Evolutionary conservation across 1,284 basidiomycete species (phyloP).

Genomic region (Pascua guehoae): DNA sequence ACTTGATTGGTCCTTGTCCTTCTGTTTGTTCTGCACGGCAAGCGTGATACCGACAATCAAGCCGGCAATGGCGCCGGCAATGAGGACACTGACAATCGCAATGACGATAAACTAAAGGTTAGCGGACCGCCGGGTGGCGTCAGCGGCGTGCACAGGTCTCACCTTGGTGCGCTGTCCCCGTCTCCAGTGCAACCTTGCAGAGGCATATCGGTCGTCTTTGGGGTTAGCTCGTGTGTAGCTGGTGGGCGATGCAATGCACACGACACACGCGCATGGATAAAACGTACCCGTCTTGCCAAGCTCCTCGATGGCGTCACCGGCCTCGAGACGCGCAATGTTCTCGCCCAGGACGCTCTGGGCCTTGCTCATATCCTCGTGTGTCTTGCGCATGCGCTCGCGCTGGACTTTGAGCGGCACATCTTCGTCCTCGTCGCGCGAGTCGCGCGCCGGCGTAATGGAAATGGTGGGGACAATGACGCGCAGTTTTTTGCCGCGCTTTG

Average conservation of each 20-base stretch:
- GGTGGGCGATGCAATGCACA: no score
- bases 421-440: neutral
- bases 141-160: neutral
- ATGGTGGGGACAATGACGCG: constrained; percentile 1
- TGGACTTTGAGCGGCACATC: no score
- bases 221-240: constrained; percentile 1
- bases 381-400: neutral
- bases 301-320: neutral
- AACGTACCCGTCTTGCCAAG: neutral
- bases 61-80: constrained; percentile 26
- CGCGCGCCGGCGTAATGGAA: neutral
- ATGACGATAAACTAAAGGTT: constrained; percentile 10
- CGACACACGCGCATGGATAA: no score
- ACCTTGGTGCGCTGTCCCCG: neutral
- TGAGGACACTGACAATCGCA: constrained; percentile 19
- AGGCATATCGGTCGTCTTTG: neutral
- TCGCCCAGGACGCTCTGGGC: constrained; percentile 1
- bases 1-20: no score
- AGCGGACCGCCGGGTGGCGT: neutral
- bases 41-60: constrained; percentile 2
- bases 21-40: no score
- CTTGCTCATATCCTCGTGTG: neutral
- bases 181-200: neutral
- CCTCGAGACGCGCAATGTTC: constrained; percentile 1
- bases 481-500: no score